These are phyloP conservation scores for Corinectria fuckeliana DNA, from an alignment of 2,329 filamentous ascomycete species.

Conservation along the genomic window DNA sequence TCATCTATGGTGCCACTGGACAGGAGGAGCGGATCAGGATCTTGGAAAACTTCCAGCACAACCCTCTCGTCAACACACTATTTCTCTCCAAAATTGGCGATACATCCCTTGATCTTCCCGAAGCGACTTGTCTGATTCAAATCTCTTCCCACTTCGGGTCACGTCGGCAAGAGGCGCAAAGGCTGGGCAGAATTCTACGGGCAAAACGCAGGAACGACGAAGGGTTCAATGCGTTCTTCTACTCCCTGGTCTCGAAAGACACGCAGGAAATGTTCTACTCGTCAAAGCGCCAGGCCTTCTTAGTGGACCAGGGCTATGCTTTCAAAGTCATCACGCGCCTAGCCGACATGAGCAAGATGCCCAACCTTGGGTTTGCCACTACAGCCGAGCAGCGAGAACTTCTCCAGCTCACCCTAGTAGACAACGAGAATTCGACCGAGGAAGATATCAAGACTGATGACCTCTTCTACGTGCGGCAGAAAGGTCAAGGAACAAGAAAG, in stretches of 20 bases:
- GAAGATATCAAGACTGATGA: background rate
- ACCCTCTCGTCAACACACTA: slow-evolving; percentile 82
- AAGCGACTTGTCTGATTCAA: slow-evolving; percentile 93
- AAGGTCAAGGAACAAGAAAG: background rate
- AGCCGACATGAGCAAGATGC: slow-evolving; percentile 79
- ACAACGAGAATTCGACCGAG: background rate
- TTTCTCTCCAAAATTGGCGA: slow-evolving; percentile 96
- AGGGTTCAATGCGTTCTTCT: slow-evolving; percentile 97
- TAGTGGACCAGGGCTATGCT: slow-evolving; percentile 92
- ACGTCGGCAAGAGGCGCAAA: slow-evolving; percentile 89
- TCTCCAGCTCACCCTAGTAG: slow-evolving; percentile 69
- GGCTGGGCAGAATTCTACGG: slow-evolving; percentile 84
- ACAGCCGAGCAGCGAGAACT: slow-evolving; percentile 78
- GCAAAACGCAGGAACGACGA: slow-evolving; percentile 93
- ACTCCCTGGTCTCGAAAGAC: slow-evolving; percentile 91
- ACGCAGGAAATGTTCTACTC: slow-evolving; percentile 88
- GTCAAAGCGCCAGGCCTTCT: slow-evolving; percentile 87
- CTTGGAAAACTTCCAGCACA: slow-evolving; percentile 90
- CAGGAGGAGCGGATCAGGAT: slow-evolving; percentile 83
- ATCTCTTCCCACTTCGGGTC: slow-evolving; percentile 96
- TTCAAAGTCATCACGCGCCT: slow-evolving; percentile 96
- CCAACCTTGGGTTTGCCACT: slow-evolving; percentile 75
- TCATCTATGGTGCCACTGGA: slow-evolving; percentile 83
- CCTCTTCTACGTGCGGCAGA: background rate
- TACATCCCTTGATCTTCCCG: slow-evolving; percentile 89